These are phyloP conservation scores for Trypanosoma lewisi DNA, from an alignment of 208 protist genomes.

Conservation along the genomic window DNA sequence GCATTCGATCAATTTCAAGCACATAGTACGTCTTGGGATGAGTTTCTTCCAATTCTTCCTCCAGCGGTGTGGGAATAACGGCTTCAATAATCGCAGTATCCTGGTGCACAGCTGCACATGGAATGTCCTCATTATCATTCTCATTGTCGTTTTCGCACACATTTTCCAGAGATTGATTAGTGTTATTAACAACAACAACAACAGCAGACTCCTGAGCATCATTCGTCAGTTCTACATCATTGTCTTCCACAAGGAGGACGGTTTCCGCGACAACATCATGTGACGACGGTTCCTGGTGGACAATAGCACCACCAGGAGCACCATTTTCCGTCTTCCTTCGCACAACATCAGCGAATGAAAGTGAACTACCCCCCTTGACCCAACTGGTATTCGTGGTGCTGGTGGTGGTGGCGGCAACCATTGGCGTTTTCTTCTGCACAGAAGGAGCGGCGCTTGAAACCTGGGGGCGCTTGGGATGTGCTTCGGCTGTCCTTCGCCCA, in stretches of 20 bases:
- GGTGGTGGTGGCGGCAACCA: conserved; percentile 17
- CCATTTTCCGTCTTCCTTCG: conserved; percentile 30
- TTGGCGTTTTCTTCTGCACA: conserved; percentile 46
- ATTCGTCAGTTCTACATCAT: conserved; percentile 16
- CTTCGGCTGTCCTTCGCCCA: conserved; percentile 12
- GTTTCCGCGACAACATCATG: conserved; percentile 3
- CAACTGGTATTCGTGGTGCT: too few species aligned
- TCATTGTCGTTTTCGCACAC: too few species aligned
- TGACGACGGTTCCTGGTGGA: neutral
- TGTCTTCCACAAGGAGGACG: conserved; percentile 16
- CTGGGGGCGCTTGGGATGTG: conserved; percentile 15
- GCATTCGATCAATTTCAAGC: conserved; percentile 62
- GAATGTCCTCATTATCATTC: conserved; percentile 18
- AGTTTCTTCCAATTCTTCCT: conserved; percentile 27
- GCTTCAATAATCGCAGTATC: conserved; percentile 26
- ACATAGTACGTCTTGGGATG: conserved; percentile 48
- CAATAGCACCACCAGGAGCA: too few species aligned
- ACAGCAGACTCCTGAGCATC: conserved; percentile 18
- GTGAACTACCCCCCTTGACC: conserved; percentile 49
- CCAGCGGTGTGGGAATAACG: conserved; percentile 10
- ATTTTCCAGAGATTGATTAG: too few species aligned
- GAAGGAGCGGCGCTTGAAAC: conserved; percentile 30
- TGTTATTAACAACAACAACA: neutral
- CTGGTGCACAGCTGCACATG: conserved; percentile 31
- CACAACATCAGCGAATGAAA: conserved; percentile 66